Evolutionary conservation across 2,329 filamentous ascomycete genomes (phyloP), one percentile per base, ranked within the genome.

Genomic region (Cladosporium sp.): DNA sequence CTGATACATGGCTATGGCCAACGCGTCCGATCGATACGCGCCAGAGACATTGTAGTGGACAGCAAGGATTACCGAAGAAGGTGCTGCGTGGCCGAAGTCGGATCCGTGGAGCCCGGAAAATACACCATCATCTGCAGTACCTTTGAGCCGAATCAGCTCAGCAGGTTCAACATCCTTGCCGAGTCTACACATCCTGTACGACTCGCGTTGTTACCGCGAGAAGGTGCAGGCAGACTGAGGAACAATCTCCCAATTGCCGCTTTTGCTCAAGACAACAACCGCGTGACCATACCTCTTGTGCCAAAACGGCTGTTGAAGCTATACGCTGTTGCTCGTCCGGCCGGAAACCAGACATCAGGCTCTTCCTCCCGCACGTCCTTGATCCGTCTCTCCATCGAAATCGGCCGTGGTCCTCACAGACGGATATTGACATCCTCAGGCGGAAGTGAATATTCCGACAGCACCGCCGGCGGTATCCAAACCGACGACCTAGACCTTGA

Each of bases 121-220:
- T 99, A 97, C 73, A 97, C 90, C 0, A 81, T 96, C 58, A 88
- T 97, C 6, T 93, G 89, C 70, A 96, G 91, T 2, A 96, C 93
- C 0, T 97, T 95, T 71, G 91, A 96, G 63, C 82, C 88, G 0
- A 88, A 88, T 8, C 90, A 95, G 69, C 78, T 84, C 1, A 89
- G 88, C 3, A 80, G 81, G 51, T 97, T 95, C 69, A 84, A 81
- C 0, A 79, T 99, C 8, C 84, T 86, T 59, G 80, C 97, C n/a
- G 86, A 87, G 49, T 87, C 88, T 36, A 84, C 82, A 56, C 71
- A 76, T 1, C 77, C 81, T 0, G 81, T 86, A 38, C 67, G 73
- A 1, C 70, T 95, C 5, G 76, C 76, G 7, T 81, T 83, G 15
- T 80, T 97, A 3, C 82, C 86, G 0, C 78, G 86, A 5, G 89